A percentile compares a stretch with the other conserved stretches of the same genome.
Evolutionary conservation across 768 basidiomycete species (phyloP).

Genomic region (Suillus lakei): DNA sequence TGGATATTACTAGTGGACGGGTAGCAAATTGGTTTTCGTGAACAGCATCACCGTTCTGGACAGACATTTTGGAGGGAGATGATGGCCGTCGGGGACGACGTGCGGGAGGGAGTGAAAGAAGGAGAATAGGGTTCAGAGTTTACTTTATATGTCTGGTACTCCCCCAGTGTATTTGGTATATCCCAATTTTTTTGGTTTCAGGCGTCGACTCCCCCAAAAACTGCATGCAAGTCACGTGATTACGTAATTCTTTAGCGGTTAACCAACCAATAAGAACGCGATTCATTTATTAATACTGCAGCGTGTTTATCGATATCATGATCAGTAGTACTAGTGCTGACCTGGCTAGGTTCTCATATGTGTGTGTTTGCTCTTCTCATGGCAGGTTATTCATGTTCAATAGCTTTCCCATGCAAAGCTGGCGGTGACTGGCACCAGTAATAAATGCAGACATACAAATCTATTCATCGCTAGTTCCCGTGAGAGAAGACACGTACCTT

Average conservation of each 20-base stretch:
- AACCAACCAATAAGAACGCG: background rate
- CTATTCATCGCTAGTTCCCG: background rate
- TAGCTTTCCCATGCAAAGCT: background rate
- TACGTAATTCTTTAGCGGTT: background rate
- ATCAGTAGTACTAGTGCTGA: background rate
- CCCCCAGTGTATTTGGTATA: constrained; percentile 6
- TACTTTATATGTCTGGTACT: background rate
- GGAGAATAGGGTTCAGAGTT: background rate
- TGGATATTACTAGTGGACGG: constrained; percentile 40
- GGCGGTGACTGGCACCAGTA: background rate
- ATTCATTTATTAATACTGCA: too few relatives aligned
- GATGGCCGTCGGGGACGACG: constrained; percentile 12
- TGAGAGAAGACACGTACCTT: background rate
- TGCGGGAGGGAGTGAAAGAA: background rate
- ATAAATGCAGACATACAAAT: background rate
- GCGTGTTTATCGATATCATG: background rate
- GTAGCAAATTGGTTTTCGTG: constrained; percentile 35
- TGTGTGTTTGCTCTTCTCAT: background rate
- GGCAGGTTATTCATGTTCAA: background rate
- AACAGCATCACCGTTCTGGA: constrained; percentile 34
- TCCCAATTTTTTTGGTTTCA: constrained; percentile 10
- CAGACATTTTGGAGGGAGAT: constrained; percentile 34
- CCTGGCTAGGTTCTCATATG: background rate
- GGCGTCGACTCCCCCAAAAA: constrained; percentile 5
- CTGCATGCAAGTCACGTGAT: background rate